Base-by-base conservation (phyloP, 176 grass and related monocot species). In the Musa beccarii region DNA sequence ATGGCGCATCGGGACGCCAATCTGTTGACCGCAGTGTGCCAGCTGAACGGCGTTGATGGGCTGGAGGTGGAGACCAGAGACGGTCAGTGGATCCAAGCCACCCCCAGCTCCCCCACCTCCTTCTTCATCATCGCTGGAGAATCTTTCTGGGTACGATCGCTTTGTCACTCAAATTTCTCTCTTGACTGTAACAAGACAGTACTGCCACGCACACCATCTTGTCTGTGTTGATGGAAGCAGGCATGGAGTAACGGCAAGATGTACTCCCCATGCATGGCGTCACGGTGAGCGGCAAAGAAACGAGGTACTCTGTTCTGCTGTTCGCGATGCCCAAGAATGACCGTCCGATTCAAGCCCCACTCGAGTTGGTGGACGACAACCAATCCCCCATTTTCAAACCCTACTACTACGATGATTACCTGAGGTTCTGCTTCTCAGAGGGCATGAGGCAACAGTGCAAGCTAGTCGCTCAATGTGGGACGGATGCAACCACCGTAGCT, bases 61-160 rank as follows among this genome's bases (percentile, higher is more conserved):
- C 12, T 74, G 52, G 72, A 54, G 52, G 72, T 74, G 52, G 23
- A 57, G 53, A 56, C 11, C 49, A 20, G 14, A 10, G 72, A 57
- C 51, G 85, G 86, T 11, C 66, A 84, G 1, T 97, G 90, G 94
- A 14, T 90, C 71, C 10, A 49, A 1, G 78, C 79, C 69, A 54
- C 69, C n/a, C 84, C 84, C 57, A 51, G 17, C 10, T 90, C 88
- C 6, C 75, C 81, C 20, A 75, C 76, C 22, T 93, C 86, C 66
- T 85, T 91, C 49, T 19, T 93, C 13, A 86, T 97, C 86, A 85
- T 90, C 52, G 88, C 75, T 14, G 93, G 90, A 67, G 81, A 86
- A 73, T 76, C 84, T 17, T 76, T 97, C 52, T 43, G 84, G 86
- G 90, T 97, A 29, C 28, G 28, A 29, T 29, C 2, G 28, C 28